Percentiles rank a stretch among this genome's conserved stretches.
Conservation (phyloP, 75 land plant species). For the Larix kaempferi region DNA sequence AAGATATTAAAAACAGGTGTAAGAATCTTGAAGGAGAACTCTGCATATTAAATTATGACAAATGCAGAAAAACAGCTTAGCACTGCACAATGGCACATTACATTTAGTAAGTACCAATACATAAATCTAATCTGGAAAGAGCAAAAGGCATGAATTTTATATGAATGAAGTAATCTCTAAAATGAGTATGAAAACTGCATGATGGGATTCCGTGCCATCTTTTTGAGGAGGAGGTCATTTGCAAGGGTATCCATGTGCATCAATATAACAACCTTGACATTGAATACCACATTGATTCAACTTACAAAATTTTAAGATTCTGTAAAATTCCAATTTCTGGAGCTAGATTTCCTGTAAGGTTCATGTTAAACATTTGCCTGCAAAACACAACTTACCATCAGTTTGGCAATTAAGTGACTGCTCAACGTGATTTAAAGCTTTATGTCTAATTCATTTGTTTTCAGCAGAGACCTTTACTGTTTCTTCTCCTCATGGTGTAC, state of each 20-base stretch:
- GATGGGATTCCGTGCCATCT: not conserved
- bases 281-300: not conserved
- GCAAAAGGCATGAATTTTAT: not conserved
- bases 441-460: too few species aligned
- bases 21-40: not conserved
- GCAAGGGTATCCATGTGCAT: not conserved
- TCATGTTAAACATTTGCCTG: slow-evolving; percentile 60
- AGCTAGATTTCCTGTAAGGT: slow-evolving; percentile 61
- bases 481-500: too few species aligned
- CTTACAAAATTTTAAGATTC: slow-evolving; percentile 56
- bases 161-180: not conserved
- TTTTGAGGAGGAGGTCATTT: not conserved
- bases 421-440: too few species aligned
- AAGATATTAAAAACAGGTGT: not conserved
- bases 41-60: too few species aligned
- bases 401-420: too few species aligned
- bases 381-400: not conserved
- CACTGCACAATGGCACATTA: not conserved
- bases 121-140: not conserved
- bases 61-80: not conserved
- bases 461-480: too few species aligned
- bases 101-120: too few species aligned
- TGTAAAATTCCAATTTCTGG: slow-evolving; percentile 62
- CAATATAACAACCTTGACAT: not conserved
- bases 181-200: not conserved